These are phyloP conservation scores for Vaccinium macrocarpon DNA, from an alignment of 148 eudicot genomes.

Conservation along the genomic window DNA sequence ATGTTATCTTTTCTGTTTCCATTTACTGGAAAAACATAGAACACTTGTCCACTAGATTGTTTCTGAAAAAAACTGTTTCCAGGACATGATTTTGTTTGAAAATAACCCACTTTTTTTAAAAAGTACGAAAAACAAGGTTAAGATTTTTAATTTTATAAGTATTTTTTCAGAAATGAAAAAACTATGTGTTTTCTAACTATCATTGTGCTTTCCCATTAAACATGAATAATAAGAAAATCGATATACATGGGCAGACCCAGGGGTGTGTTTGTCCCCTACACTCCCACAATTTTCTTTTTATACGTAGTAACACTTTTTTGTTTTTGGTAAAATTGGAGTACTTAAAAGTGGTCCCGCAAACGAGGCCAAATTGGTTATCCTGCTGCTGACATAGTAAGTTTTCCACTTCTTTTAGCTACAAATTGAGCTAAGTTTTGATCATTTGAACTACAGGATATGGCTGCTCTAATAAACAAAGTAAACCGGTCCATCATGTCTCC, in stretches of 20 bases:
- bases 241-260: no score
- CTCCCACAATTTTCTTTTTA: no score
- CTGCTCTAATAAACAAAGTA: conserved; percentile 83
- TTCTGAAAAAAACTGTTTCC: neutral
- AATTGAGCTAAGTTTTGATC: neutral
- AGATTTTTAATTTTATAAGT: neutral
- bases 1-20: neutral
- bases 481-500: conserved; percentile 75
- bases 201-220: neutral
- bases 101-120: neutral
- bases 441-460: conserved; percentile 76
- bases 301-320: no score
- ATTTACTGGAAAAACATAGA: neutral
- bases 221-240: neutral
- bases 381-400: neutral
- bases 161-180: neutral
- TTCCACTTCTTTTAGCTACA: neutral
- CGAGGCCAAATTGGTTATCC: no score
- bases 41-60: neutral
- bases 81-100: neutral
- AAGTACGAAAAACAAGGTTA: neutral
- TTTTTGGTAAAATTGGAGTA: no score
- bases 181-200: neutral
- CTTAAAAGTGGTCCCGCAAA: no score
- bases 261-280: no score